Base-by-base conservation (phyloP, 179 eudicot species). In the Spinacia oleracea region DNA sequence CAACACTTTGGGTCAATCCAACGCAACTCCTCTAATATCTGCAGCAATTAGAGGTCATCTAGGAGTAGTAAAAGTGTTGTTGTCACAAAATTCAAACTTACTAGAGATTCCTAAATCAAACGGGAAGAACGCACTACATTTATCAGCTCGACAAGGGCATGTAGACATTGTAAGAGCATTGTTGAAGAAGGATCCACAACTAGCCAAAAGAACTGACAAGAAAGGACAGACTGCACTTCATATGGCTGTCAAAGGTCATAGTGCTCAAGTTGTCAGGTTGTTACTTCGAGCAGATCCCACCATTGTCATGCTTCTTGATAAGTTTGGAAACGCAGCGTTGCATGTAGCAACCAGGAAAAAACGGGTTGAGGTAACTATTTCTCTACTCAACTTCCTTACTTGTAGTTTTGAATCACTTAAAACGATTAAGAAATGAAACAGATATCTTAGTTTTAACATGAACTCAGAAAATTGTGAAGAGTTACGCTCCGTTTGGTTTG, bases 171-270 rank as follows among this genome's bases (percentile, higher is more conserved):
- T 89, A 1, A 90, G 83, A 83, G 88, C 89, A 58, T 80, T 92
- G 77, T 87, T 92, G 5, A 81, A 83, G 15, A 86, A 85, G 59
- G 91, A 90, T 69, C 88, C 88, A 20, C 88, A 86, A 38, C 76
- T 92, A 25, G 90, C 91, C 40, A 75, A 91, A 67, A 83, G 90
- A 74, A 89, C 85, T n/a, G 97, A 92, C 72, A 92, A 86, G 78
- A 92, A 92, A 78, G 97, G 95, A n/a, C 97, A 92, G 74, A 92
- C 91, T 67, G 86, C 94, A 34, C 83, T 92, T 83, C 97, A 92
- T 85, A 91, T 92, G 97, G 97, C 97, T 67, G 97, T 89, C 1
- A 92, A 92, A 86, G 97, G 95, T 58, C 82, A 81, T 42, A 87
- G 80, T 78, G 79, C 81, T 79, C 86, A 89, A 72, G 97, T 91